Base-by-base conservation (phyloP, 345 rosid genomes). In the Hibiscus syriacus region DNA sequence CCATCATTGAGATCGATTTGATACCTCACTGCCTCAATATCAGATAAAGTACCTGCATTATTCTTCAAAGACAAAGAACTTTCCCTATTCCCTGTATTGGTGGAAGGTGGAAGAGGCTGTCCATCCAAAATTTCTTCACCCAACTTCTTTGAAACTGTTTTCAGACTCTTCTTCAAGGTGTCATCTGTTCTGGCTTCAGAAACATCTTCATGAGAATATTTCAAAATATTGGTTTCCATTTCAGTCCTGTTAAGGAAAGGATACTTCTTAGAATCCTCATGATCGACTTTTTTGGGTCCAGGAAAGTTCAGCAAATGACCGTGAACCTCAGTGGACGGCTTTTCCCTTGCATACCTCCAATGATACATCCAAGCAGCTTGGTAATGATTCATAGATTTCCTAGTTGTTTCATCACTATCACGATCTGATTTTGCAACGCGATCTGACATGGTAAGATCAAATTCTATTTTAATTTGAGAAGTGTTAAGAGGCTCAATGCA, bases 301-400 rank as follows among this genome's bases (percentile, higher is more conserved):
- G 22, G 36, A 30, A 22, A 1, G 29, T 30, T 43, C 5, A 61
- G 50, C 23, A 68, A 63, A 26, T 53, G 55, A 64, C 66, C 54
- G 3, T 26, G 71, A 52, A 69, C 68, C 43, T n/a, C 64, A 46
- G 67, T 29, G 27, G 49, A 75, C 46, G 71, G 45, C 27, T 72
- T 75, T 69, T 38, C 71, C 55, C 72, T 55, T 22, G 76, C 13
- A 13, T 5, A 80, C 58, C n/a, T 73, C 92, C 96, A 88, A 65
- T 75, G 93, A 82, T 83, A 85, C 83, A 88, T 82, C 93, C 96
- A 90, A 41, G 58, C 58, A 64, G 85, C 80, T 71, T 86, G 85
- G 74, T 46, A 27, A 64, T 78, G 71, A 69, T 67, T 78, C 20
- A 53, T 50, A 12, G 85, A 77, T 55, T 68, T 70, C 64, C 67